Percentiles rank a stretch among this genome's conserved stretches.
Conservation (phyloP, 495 filamentous ascomycete species). For the Penicillium herquei region DNA sequence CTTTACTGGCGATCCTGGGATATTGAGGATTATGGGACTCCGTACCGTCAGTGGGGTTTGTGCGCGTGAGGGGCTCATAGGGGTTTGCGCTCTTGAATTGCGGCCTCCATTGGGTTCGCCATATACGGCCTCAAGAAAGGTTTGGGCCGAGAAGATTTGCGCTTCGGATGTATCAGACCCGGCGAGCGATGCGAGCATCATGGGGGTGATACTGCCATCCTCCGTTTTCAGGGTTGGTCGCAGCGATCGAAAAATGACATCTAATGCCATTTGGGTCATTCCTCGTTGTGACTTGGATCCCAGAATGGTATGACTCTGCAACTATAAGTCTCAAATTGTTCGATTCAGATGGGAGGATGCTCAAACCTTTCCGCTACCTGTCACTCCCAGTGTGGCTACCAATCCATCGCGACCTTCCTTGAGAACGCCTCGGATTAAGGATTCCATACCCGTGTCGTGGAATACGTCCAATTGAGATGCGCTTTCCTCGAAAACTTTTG, state of each 20-base stretch:
- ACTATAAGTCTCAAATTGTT: slow-evolving; percentile 10
- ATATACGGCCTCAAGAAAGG: slow-evolving; percentile 80
- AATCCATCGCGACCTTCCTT: slow-evolving; percentile 82
- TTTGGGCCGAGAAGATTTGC: slow-evolving; percentile 69
- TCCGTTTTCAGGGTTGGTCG: slow-evolving; percentile 60
- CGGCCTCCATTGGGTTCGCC: slow-evolving; percentile 58
- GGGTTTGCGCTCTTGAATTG: slow-evolving; percentile 74
- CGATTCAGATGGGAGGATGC: not conserved
- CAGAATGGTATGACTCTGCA: slow-evolving; percentile 92
- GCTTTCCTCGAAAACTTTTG: slow-evolving; percentile 85
- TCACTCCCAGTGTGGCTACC: slow-evolving; percentile 89
- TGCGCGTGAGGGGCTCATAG: slow-evolving; percentile 61
- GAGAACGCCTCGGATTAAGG: slow-evolving; percentile 75
- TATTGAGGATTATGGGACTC: slow-evolving; percentile 27
- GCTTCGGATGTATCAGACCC: slow-evolving; percentile 82
- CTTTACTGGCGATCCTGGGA: slow-evolving; percentile 21
- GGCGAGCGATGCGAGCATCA: slow-evolving; percentile 67
- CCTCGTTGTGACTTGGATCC: slow-evolving; percentile 84
- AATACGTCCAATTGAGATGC: slow-evolving; percentile 85
- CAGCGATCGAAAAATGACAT: slow-evolving; percentile 82
- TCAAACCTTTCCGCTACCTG: slow-evolving; percentile 89
- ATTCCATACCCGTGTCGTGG: slow-evolving; percentile 72
- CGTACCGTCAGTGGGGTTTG: slow-evolving; percentile 48
- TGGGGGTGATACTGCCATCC: slow-evolving; percentile 55
- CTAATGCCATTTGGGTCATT: slow-evolving; percentile 86